These are phyloP conservation scores for Cytospora paraplurivora DNA, from an alignment of 2,329 filamentous ascomycete genomes.

Conservation along the genomic window DNA sequence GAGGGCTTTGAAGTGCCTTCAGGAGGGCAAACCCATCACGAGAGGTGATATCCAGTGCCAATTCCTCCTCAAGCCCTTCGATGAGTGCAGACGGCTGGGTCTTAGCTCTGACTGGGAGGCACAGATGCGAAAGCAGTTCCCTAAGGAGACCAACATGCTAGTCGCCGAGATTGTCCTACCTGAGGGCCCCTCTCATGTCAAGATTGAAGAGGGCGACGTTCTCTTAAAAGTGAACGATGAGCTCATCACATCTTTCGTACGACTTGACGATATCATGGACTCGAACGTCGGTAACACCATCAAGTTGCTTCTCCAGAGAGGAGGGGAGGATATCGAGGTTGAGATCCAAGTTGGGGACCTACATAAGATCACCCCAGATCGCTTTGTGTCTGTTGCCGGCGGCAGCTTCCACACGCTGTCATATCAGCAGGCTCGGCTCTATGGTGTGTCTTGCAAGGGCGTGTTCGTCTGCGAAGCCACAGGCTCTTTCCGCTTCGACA, in stretches of 20 bases:
- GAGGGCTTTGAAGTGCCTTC: conserved; percentile 84
- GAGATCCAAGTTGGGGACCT: conserved; percentile 85
- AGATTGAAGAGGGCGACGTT: conserved; percentile 93
- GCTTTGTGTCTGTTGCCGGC: conserved; percentile 91
- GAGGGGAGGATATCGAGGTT: conserved; percentile 83
- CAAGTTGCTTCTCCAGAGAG: conserved; percentile 80
- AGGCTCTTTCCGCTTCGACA: conserved; percentile 82
- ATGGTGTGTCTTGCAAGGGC: conserved; percentile 87
- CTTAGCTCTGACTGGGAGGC: conserved; percentile 85
- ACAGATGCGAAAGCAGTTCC: conserved; percentile 78
- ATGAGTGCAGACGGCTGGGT: conserved; percentile 90
- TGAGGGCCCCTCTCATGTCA: conserved; percentile 80
- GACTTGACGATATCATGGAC: conserved; percentile 88
- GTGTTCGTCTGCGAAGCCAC: conserved; percentile 90
- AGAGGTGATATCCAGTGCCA: conserved; percentile 97
- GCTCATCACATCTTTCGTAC: conserved; percentile 89
- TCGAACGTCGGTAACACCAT: conserved; percentile 80
- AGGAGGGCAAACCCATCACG: conserved; percentile 72
- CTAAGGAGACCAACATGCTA: conserved; percentile 93
- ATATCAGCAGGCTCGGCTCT: conserved; percentile 95
- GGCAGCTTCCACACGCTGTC: conserved; percentile 95
- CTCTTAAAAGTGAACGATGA: conserved; percentile 91
- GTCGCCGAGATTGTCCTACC: conserved; percentile 95
- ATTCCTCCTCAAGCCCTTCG: conserved; percentile 95
- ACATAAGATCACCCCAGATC: conserved; percentile 92